Base-by-base conservation (phyloP, 2,329 filamentous ascomycete species). In the Acephala macrosclerotiorum region DNA sequence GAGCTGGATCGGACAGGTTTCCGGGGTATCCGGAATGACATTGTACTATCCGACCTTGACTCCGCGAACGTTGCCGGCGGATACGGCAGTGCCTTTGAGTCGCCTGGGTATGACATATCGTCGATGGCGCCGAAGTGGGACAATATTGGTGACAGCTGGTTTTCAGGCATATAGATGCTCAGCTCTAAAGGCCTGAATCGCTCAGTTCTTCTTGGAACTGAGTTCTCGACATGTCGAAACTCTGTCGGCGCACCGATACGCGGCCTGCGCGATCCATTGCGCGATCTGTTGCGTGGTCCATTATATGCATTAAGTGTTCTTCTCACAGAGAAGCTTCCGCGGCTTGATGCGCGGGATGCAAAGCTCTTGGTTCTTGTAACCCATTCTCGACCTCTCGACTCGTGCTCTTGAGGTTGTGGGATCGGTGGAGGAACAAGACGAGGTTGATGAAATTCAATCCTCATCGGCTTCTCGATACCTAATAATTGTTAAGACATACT, bases 141-240 rank as follows among this genome's bases (percentile, higher is more conserved):
- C 4, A 87, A 68, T 38, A 89, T 80, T 0, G 87, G 84, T n/a
- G 87, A 89, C 18, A 87, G 77, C 60, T 77, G 78, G 58, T 80
- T 80, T 58, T 81, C 74, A 14, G 79, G 77, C 67, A 77, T 72
- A 68, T 85, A 83, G 61, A 89, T 84, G 75, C 82, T 85, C 66
- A 89, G 77, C 75, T 89, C 83, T 33, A 89, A 80, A 2, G 86
- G 86, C 45, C 82, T 81, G 68, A 87, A 87, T 5, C 76, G 75
- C 35, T 69, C 49, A 40, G 71, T 73, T 63, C 73, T 74, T 58
- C 68, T 65, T 36, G 63, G 61, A 18, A 66, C 63, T 55, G 68
- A 80, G 20, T 83, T 84, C 62, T 84, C 78, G 58, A 89, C 71
- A 77, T 89, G 87, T 56, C 83, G 84, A 72, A 90, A 90, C 75